Evolutionary conservation across 305 asterid genomes (phyloP), one percentile per base, ranked within the genome.

Genomic region (Ilex paraguariensis): DNA sequence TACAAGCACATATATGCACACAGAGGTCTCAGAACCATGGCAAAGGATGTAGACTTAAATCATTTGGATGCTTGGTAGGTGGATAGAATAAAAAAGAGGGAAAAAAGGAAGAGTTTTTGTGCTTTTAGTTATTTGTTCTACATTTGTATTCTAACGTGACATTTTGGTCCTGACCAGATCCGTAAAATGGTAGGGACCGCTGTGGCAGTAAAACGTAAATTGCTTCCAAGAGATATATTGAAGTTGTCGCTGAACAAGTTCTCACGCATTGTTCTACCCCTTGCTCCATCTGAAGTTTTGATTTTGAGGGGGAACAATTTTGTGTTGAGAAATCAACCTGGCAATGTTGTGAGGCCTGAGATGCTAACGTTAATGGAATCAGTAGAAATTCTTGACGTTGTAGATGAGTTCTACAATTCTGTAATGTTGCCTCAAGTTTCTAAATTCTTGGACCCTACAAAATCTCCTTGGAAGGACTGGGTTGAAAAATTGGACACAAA

Each of bases 171-270:
- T 68, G 11, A 44, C 32, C 90, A 87, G 96, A 93, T 93, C 75
- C 87, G 98, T 68, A 90, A 93, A 84, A 93, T 93, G 95, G 82
- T 93, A 12, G 97, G 96, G 54, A 84, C 96, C 7, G 96, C 95
- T 6, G 81, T 93, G 45, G 97, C 98, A 51, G 60, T 90, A 61
- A 90, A 90, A 70, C 87, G 95, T 13, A 67, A 73, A 58, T 68
- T 90, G 63, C 92, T 93, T 57, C 97, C 96, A 11, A 74, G 73
- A 62, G 99, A 93, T 61, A 65, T 80, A 67, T 31, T 93, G 70
- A 67, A 70, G 50, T 59, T 90, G 57, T 90, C 97, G 3, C 81
- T 93, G 30, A 71, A 76, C 82, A 90, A 90, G 65, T 87, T 82
- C 76, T 85, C 98, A 8, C 82, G 97, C 73, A 81, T 93, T 46